Percentiles rank a stretch among this genome's conserved stretches.
Evolutionary conservation across 2,329 filamentous ascomycete species (phyloP).

Genomic region (Fusarium tricinctum): DNA sequence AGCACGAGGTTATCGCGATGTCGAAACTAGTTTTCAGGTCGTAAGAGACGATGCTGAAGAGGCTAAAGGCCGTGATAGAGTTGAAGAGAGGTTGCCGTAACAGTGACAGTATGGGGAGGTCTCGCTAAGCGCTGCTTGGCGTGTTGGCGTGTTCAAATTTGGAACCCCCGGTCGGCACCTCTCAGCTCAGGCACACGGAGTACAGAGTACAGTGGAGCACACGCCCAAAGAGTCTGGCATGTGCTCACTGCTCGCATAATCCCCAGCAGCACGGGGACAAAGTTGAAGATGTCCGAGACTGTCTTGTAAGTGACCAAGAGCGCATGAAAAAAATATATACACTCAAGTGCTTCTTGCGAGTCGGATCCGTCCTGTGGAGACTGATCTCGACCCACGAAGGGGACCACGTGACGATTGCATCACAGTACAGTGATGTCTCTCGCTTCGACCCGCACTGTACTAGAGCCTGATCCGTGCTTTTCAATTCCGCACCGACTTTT

Average conservation of each 20-base stretch:
- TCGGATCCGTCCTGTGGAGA: conserved; percentile 45
- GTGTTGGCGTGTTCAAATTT: conserved; percentile 51
- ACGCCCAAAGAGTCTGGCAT: conserved; percentile 50
- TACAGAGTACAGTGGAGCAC: conserved; percentile 51
- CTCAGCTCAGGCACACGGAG: conserved; percentile 43
- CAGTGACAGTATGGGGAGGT: conserved; percentile 47
- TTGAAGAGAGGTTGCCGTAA: conserved; percentile 51
- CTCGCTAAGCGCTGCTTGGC: conserved; percentile 55
- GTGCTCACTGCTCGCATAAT: conserved; percentile 48
- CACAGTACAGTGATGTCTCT: conserved; percentile 47
- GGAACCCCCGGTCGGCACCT: conserved; percentile 44
- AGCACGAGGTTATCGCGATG: conserved; percentile 47
- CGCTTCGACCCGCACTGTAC: conserved; percentile 13
- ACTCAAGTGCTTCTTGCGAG: conserved; percentile 47
- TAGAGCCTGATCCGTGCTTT: conserved; percentile 31
- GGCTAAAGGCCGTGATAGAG: conserved; percentile 44
- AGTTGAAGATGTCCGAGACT: conserved; percentile 18
- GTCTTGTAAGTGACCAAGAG: conserved; percentile 23
- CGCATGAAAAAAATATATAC: conserved; percentile 35
- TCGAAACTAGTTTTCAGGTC: conserved; percentile 44
- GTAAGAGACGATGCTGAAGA: conserved; percentile 44
- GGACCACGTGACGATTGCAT: conserved; percentile 54
- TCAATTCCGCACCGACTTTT: conserved; percentile 46
- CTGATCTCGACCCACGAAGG: conserved; percentile 51
- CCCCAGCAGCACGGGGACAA: conserved; percentile 40